Percentiles rank a stretch among this genome's conserved stretches.
These are phyloP conservation scores for Trichoderma harzianum DNA, from an alignment of 2,329 filamentous ascomycete species.

Conservation along the genomic window DNA sequence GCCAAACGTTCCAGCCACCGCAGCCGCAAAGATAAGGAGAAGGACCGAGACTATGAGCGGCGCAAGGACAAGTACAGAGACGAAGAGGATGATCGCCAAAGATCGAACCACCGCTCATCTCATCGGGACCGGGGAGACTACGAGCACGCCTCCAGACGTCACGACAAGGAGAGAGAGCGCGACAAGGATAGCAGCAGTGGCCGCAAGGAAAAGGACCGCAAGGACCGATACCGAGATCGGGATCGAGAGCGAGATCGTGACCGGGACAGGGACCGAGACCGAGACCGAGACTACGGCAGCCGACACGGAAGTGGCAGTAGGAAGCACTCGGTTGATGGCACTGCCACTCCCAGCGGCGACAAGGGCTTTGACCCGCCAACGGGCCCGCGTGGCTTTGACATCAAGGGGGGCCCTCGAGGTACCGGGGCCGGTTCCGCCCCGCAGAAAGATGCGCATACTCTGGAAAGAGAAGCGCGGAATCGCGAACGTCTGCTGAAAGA, in stretches of 20 bases:
- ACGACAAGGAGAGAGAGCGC: conserved; percentile 37
- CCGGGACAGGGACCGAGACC: conserved; percentile 34
- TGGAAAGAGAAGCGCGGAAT: conserved; percentile 65
- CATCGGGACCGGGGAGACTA: conserved; percentile 41
- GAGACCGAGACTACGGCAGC: conserved; percentile 32
- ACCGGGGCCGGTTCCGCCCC: conserved; percentile 20
- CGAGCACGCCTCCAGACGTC: conserved; percentile 31
- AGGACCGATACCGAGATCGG: conserved; percentile 36
- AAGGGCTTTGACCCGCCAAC: conserved; percentile 42
- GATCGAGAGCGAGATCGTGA: conserved; percentile 37
- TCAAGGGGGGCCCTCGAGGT: conserved; percentile 28
- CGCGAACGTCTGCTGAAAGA: conserved; percentile 66
- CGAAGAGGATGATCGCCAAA: conserved; percentile 43
- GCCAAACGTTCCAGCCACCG: conserved; percentile 56
- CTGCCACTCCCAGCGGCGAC: conserved; percentile 33
- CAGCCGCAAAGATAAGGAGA: conserved; percentile 56
- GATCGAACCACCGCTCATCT: conserved; percentile 41
- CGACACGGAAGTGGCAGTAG: conserved; percentile 35
- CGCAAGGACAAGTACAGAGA: conserved; percentile 44
- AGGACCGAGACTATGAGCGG: conserved; percentile 39
- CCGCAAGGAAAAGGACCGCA: conserved; percentile 33
- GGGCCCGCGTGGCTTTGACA: conserved; percentile 40
- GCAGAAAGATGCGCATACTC: conserved; percentile 59
- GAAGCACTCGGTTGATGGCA: conserved; percentile 27
- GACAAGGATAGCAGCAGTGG: conserved; percentile 28